Conservation (phyloP, 768 basidiomycete species). For the Asterophora parasitica region DNA sequence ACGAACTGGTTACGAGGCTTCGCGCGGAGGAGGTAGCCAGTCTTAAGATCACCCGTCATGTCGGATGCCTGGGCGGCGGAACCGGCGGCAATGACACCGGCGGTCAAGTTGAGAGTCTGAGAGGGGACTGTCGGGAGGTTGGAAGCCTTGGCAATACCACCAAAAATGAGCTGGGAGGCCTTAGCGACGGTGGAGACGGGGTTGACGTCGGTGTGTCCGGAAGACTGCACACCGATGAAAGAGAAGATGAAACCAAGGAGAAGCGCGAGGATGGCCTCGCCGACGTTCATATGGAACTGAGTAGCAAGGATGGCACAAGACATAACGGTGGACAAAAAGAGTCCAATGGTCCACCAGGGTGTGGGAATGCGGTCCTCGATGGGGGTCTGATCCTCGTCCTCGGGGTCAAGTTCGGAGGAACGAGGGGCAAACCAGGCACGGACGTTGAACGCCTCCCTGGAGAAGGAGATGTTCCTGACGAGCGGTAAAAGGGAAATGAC, state of each 20-base stretch:
- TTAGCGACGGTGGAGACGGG: slow-evolving; percentile 58
- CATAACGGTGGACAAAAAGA: slow-evolving; percentile 43
- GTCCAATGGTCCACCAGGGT: slow-evolving; percentile 50
- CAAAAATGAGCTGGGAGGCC: slow-evolving; percentile 62
- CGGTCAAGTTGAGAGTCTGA: slow-evolving; percentile 44
- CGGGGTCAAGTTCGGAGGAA: slow-evolving; percentile 25
- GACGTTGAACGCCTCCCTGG: background rate
- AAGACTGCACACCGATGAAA: slow-evolving; percentile 60
- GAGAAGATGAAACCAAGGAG: slow-evolving; percentile 61
- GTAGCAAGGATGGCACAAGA: slow-evolving; percentile 50
- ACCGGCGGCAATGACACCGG: slow-evolving; percentile 50
- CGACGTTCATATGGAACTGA: slow-evolving; percentile 52
- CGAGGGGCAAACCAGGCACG: background rate
- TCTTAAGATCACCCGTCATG: slow-evolving; percentile 67
- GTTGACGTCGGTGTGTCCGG: slow-evolving; percentile 58
- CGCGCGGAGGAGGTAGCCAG: slow-evolving; percentile 62
- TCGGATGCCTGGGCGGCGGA: slow-evolving; percentile 55
- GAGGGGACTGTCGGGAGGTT: slow-evolving; percentile 29
- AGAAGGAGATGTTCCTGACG: background rate
- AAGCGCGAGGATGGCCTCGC: slow-evolving; percentile 52
- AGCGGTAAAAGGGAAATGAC: slow-evolving; percentile 4
- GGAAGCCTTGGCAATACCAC: slow-evolving; percentile 51
- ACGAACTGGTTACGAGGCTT: slow-evolving; percentile 62
- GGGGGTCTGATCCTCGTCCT: slow-evolving; percentile 50
- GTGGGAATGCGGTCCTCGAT: slow-evolving; percentile 50